Conservation (phyloP, 345 rosid genomes). For the Lepidium aucheri region DNA sequence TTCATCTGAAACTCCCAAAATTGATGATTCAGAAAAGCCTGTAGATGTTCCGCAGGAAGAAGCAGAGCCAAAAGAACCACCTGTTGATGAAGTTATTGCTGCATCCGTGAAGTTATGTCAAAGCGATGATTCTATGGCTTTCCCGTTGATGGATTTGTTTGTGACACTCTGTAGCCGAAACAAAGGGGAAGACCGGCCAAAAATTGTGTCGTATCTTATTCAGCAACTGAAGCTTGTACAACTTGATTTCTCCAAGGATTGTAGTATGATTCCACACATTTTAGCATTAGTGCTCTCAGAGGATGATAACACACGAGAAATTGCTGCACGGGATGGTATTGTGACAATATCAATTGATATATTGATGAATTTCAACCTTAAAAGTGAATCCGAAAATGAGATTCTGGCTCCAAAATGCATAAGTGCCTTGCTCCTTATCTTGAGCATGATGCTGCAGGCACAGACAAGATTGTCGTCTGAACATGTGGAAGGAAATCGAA, state of each 20-base stretch:
- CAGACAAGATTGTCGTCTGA: conserved; percentile 50
- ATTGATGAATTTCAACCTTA: conserved; percentile 53
- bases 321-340: conserved; percentile 72
- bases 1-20: conserved; percentile 79
- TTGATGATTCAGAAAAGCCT: conserved; percentile 61
- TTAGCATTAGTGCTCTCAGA: conserved; percentile 75
- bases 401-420: conserved; percentile 69
- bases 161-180: conserved; percentile 81
- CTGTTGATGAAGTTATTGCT: conserved; percentile 81
- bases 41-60: conserved; percentile 48
- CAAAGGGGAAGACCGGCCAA: conserved; percentile 84
- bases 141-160: conserved; percentile 79
- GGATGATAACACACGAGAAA: conserved; percentile 69
- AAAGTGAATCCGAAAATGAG: conserved; percentile 42
- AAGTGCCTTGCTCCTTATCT: conserved; percentile 73
- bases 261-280: conserved; percentile 75
- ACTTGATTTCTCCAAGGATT: conserved; percentile 59
- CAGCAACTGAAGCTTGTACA: conserved; percentile 78
- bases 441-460: conserved; percentile 77
- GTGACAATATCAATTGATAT: conserved; percentile 54
- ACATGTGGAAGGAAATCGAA: conserved; percentile 36
- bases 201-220: conserved; percentile 65
- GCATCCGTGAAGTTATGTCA: conserved; percentile 72
- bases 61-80: conserved; percentile 51
- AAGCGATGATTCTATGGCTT: conserved; percentile 62